These are phyloP conservation scores for Ophiostoma sp. DNA, from an alignment of 2,329 filamentous ascomycete genomes.

Conservation along the genomic window DNA sequence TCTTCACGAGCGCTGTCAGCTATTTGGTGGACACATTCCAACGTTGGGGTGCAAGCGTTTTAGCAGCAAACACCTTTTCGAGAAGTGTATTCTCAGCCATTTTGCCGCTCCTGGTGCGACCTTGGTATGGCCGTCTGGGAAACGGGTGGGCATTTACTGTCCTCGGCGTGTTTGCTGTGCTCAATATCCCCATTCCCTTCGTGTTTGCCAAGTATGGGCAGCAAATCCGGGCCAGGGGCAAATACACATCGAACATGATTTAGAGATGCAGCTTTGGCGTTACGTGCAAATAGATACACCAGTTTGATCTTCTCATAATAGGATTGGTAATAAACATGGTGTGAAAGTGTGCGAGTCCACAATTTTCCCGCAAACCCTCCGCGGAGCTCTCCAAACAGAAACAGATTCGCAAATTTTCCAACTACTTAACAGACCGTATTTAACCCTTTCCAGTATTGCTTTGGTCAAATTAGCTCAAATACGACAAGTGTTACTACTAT, in stretches of 20 bases:
- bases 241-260: background rate
- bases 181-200: conserved; percentile 57
- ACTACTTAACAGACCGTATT: background rate
- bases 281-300: background rate
- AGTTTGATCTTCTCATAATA: too few relatives aligned
- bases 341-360: background rate
- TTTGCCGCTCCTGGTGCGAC: conserved; percentile 58
- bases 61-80: conserved; percentile 64
- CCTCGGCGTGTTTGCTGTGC: conserved; percentile 46
- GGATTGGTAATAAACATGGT: too few relatives aligned
- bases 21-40: conserved; percentile 57
- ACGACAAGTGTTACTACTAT: too few relatives aligned
- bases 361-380: background rate
- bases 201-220: conserved; percentile 5
- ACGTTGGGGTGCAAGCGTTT: conserved; percentile 60
- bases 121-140: conserved; percentile 62
- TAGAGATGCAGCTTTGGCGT: background rate
- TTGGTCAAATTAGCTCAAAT: background rate
- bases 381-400: background rate
- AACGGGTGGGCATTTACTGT: conserved; percentile 59
- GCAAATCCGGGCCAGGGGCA: background rate
- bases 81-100: conserved; percentile 58
- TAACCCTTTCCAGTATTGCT: background rate
- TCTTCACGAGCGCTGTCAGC: conserved; percentile 56
- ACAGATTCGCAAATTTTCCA: background rate